phyloP scores from a whole-genome alignment of 2,329 filamentous ascomycete genomes.

The Didymella pomorum region DNA sequence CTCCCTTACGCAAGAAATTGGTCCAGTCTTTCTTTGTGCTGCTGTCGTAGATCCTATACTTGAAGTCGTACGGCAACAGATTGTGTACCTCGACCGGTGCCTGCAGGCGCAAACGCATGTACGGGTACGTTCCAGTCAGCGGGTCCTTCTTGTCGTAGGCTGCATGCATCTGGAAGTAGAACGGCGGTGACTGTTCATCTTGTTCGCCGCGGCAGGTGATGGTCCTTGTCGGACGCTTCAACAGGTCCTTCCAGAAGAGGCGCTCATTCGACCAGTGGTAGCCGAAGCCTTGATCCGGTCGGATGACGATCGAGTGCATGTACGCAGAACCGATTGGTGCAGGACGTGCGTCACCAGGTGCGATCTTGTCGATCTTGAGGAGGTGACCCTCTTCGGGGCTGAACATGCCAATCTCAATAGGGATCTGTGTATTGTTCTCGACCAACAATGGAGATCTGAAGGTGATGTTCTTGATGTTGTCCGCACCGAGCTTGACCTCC shows the following conservation, averaged over 20 bases:
- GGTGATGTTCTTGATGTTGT: conserved; percentile 98
- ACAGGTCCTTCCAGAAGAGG: conserved; percentile 90
- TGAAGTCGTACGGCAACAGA: conserved; percentile 95
- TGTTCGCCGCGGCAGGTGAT: conserved; percentile 88
- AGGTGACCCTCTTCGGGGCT: conserved; percentile 87
- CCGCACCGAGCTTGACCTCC: conserved; percentile 86
- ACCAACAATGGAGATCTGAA: conserved; percentile 89
- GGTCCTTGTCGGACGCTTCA: conserved; percentile 84
- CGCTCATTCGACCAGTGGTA: conserved; percentile 93
- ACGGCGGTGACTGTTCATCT: conserved; percentile 77
- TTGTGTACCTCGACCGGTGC: conserved; percentile 96
- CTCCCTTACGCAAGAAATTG: conserved; percentile 95
- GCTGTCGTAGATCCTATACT: conserved; percentile 98
- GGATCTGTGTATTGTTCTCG: conserved; percentile 96
- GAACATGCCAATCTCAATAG: conserved; percentile 90
- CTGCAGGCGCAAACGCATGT: conserved; percentile 91
- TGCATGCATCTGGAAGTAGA: conserved; percentile 96
- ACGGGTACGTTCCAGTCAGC: conserved; percentile 84
- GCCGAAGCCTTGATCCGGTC: conserved; percentile 94
- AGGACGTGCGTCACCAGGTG: conserved; percentile 87
- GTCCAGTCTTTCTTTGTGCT: conserved; percentile 99
- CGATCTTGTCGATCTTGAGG: conserved; percentile 96
- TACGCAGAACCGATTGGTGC: conserved; percentile 92
- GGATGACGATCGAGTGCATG: conserved; percentile 84
- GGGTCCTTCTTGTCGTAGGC: conserved; percentile 85